A percentile compares a stretch with the other conserved stretches of the same genome.
Evolutionary conservation across 2,329 filamentous ascomycete genomes (phyloP).

Genomic region (Metarhizium humberi): DNA sequence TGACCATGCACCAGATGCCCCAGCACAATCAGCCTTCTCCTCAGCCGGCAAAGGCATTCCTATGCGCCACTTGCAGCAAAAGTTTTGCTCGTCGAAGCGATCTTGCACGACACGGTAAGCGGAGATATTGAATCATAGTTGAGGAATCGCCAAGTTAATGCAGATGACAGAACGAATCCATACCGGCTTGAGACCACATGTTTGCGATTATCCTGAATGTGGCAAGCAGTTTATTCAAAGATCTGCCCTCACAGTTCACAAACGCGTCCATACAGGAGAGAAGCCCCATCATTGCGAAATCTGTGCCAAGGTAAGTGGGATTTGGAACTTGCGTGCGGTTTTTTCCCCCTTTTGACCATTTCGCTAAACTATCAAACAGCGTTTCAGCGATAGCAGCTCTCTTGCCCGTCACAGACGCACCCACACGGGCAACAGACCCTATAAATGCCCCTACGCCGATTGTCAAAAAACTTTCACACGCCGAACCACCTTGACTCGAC

Average conservation of each 20-base stretch:
- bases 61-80: conserved; percentile 83
- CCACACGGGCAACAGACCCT: conserved; percentile 89
- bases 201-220: conserved; percentile 81
- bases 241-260: conserved; percentile 89
- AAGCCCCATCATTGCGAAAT: conserved; percentile 97
- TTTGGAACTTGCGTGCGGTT: neutral
- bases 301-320: conserved; percentile 73
- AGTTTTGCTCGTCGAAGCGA: conserved; percentile 91
- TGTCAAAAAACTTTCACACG: conserved; percentile 98
- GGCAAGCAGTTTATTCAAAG: conserved; percentile 97
- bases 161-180: conserved; percentile 78
- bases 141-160: neutral
- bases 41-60: conserved; percentile 58
- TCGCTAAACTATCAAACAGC: conserved; percentile 39
- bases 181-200: conserved; percentile 80
- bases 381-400: conserved; percentile 93
- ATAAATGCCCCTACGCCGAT: conserved; percentile 94
- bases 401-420: conserved; percentile 88
- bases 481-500: conserved; percentile 85
- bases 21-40: conserved; percentile 23
- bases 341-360: neutral
- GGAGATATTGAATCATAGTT: neutral
- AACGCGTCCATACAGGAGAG: conserved; percentile 92
- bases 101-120: conserved; percentile 84
- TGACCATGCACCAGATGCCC: conserved; percentile 28